These are phyloP conservation scores for Naumovozyma castellii DNA, from an alignment of 805 yeast genomes.

Conservation along the genomic window DNA sequence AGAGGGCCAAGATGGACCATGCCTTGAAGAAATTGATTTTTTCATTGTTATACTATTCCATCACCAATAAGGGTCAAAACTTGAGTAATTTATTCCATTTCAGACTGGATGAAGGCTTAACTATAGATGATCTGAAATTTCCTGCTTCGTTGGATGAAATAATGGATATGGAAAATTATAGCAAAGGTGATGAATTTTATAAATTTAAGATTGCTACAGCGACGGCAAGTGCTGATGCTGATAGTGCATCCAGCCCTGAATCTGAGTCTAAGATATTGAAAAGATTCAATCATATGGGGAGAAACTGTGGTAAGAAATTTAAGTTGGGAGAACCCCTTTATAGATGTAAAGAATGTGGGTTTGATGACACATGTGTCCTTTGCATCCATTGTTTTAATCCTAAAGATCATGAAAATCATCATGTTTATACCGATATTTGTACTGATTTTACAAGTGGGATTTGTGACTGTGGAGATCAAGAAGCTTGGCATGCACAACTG, in stretches of 20 bases:
- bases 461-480: constrained; percentile 67
- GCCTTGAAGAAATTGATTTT: constrained; percentile 16
- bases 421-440: constrained; percentile 45
- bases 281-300: constrained; percentile 38
- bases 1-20: constrained; percentile 23
- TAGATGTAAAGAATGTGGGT: constrained; percentile 67
- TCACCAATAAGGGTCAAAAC: constrained; percentile 33
- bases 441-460: constrained; percentile 43
- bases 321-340: constrained; percentile 56
- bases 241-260: not conserved
- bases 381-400: constrained; percentile 66
- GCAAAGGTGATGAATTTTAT: constrained; percentile 4
- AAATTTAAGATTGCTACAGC: constrained; percentile 1
- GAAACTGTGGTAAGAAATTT: constrained; percentile 61
- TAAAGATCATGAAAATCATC: constrained; percentile 58
- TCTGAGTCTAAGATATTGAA: not conserved
- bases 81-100: constrained; percentile 27
- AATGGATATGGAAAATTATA: constrained; percentile 6
- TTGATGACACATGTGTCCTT: constrained; percentile 68
- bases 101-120: constrained; percentile 1
- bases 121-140: constrained; percentile 4
- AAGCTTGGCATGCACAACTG: constrained; percentile 47
- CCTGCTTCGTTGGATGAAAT: constrained; percentile 16
- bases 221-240: not conserved
- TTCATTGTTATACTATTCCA: constrained; percentile 27